Percentiles rank a stretch among this genome's conserved stretches.
These are phyloP conservation scores for Plasmodium sp. DNA, from an alignment of 169 alveolate species.

Conservation along the genomic window DNA sequence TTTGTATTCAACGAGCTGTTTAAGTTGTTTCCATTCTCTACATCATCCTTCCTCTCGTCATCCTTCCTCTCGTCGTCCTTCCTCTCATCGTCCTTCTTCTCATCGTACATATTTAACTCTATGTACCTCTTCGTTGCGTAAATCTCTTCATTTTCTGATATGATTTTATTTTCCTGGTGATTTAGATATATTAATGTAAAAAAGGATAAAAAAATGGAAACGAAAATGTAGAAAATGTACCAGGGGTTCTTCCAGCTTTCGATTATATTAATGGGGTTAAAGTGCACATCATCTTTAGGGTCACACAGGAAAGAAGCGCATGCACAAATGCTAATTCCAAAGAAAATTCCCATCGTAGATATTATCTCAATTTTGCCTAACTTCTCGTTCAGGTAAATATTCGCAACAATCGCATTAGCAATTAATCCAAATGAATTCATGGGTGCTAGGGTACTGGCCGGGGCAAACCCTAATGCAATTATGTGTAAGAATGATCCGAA, in stretches of 20 bases:
- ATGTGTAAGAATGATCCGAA: slow-evolving; percentile 86
- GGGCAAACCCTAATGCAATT: slow-evolving; percentile 89
- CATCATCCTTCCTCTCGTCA: slow-evolving; percentile 39
- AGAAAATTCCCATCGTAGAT: slow-evolving; percentile 85
- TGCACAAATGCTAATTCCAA: slow-evolving; percentile 88
- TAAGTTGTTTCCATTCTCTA: slow-evolving; percentile 47
- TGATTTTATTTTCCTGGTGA: slow-evolving; percentile 78
- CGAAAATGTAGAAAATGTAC: slow-evolving; percentile 82
- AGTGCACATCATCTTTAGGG: slow-evolving; percentile 22
- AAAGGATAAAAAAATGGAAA: slow-evolving; percentile 81
- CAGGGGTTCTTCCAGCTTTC: slow-evolving; percentile 89
- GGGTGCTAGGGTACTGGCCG: slow-evolving; percentile 89
- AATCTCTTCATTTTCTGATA: slow-evolving; percentile 77
- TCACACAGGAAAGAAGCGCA: slow-evolving; percentile 85
- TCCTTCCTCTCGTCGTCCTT: slow-evolving; percentile 59
- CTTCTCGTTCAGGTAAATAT: slow-evolving; percentile 84
- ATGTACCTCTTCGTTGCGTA: slow-evolving; percentile 77
- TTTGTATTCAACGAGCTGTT: slow-evolving; percentile 14
- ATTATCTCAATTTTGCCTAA: slow-evolving; percentile 85
- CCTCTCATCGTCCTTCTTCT: slow-evolving; percentile 51
- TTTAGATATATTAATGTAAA: slow-evolving; percentile 82
- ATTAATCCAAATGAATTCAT: slow-evolving; percentile 88
- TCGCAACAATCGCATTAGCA: slow-evolving; percentile 88
- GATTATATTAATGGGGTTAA: slow-evolving; percentile 75
- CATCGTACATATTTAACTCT: slow-evolving; percentile 73